Evolutionary conservation across 2,329 filamentous ascomycete species (phyloP), one percentile per base, ranked within the genome.

Genomic region (Metarhizium humberi): DNA sequence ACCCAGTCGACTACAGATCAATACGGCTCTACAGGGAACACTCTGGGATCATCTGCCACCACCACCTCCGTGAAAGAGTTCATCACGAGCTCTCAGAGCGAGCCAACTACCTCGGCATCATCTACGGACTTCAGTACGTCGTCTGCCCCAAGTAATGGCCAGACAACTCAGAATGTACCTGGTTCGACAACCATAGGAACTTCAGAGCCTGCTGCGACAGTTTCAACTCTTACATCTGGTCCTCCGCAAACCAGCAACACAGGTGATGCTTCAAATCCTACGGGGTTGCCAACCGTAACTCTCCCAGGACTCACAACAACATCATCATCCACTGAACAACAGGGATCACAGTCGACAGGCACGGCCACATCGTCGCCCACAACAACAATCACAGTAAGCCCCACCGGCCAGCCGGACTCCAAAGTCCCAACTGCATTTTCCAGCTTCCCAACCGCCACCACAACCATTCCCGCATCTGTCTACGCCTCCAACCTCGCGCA

Each of bases 401-500:
- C 52, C 25, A 49, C 52, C n/a, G 38, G 45, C 45, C 45, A 29
- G 13, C 66, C 72, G 1, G 68, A 74, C 57, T 55, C 60, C 10
- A 61, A 61, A 1, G 63, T 80, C 7, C 78, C 78, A 0, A 79
- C 78, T 0, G 66, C 68, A 34, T 69, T 68, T 32, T 62, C 64
- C 36, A 66, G 59, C n/a, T 63, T 70, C 30, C 67, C 69, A 3
- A 66, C 68, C 4, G 66, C 68, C 4, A 73, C 75, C 0, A 64
- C 69, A 3, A 73, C 71, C 2, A 71, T 80, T 3, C 63, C 73
- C 1, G 62, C 76, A 1, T 65, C 69, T 7, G 65, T 70, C 3
- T 75, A 77, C 53, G 71, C 72, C 2, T 66, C 65, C 53, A 79
- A 80, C 58, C 69, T 82, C 20, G 69, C 69, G 10, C 60, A 69